These are phyloP conservation scores for Thalassiosira exigua DNA, from an alignment of 352 stramenopile species.

Conservation along the genomic window DNA sequence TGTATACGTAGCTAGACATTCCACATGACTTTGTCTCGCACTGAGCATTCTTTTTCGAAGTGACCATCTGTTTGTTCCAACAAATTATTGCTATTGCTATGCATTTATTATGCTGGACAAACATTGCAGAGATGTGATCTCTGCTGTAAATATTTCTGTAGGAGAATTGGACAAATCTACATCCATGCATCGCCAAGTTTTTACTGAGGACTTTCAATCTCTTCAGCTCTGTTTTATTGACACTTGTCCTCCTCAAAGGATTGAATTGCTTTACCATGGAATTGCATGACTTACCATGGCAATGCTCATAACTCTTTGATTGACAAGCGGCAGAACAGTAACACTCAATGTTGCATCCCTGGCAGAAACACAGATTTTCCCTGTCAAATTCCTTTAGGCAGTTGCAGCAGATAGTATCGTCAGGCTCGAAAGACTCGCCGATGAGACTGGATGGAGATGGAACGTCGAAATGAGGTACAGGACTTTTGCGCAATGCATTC, in stretches of 20 bases:
- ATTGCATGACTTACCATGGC: conserved; percentile 1
- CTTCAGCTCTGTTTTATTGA: conserved; percentile 8
- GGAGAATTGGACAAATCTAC: too few relatives aligned
- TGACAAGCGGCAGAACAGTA: conserved; percentile 7
- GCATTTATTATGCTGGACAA: too few relatives aligned
- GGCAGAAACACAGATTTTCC: background rate
- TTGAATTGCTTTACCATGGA: background rate
- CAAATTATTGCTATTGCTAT: too few relatives aligned
- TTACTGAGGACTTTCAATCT: background rate
- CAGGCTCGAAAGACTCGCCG: background rate
- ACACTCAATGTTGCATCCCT: background rate
- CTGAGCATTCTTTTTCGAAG: too few relatives aligned
- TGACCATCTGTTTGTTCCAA: too few relatives aligned
- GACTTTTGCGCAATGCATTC: background rate
- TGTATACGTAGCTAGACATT: too few relatives aligned
- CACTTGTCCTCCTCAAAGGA: background rate
- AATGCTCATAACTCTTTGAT: background rate
- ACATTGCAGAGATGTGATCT: too few relatives aligned
- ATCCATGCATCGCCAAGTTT: conserved; percentile 2
- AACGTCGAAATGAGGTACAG: background rate
- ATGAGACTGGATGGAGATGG: conserved; percentile 1
- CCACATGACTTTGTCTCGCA: too few relatives aligned
- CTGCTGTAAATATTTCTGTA: too few relatives aligned
- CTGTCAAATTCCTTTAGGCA: conserved; percentile 6
- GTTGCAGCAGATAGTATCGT: conserved; percentile 3